Base-by-base conservation (phyloP, 495 filamentous ascomycete species). In the Daldinia vernicosa region DNA sequence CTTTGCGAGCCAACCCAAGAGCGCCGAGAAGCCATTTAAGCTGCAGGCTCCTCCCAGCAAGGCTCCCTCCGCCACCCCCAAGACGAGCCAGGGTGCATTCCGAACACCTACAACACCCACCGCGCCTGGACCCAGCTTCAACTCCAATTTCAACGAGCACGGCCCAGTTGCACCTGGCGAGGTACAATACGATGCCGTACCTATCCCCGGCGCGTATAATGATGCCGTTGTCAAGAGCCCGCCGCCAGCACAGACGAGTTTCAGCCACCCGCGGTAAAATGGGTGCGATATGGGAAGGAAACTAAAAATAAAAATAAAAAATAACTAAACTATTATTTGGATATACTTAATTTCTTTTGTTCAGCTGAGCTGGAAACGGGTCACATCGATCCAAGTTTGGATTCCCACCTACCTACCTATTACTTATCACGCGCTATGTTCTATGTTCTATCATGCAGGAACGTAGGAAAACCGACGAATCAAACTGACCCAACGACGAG, bases 11-110 rank as follows among this genome's bases (percentile, higher is more conserved):
- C 78, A 67, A 74, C 74, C 27, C 63, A 81, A 66, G 9, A 47
- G 74, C 0, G 73, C 72, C 14, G 83, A 89, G 0, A 88, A 88
- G 70, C 84, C 90, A 17, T 97, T 98, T 86, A 89, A 91, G 70
- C 88, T 98, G 9, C 92, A 97, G 80, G 82, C 94, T 19, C 93
- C 94, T 30, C 94, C 94, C 0, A 87, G 86, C 76, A 90, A 89
- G 71, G 87, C 93, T 45, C 91, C 92, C 71, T 84, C 88, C 57
- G 89, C 93, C 27, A 94, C 89, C 19, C 92, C 92, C n/a, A 88
- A 88, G 77, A 67, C 85, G 43, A 78, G 80, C 35, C 89, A 91
- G 72, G 80, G 80, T 45, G 86, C 82, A 24, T 91, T 93, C 74
- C 75, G 83, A 47, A 70, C 82, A 35, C 80, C 72, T 4, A 74